A percentile compares a stretch with the other conserved stretches of the same genome.
Evolutionary conservation across 495 filamentous ascomycete genomes (phyloP).

Genomic region (Penicillium bialowiezense): DNA sequence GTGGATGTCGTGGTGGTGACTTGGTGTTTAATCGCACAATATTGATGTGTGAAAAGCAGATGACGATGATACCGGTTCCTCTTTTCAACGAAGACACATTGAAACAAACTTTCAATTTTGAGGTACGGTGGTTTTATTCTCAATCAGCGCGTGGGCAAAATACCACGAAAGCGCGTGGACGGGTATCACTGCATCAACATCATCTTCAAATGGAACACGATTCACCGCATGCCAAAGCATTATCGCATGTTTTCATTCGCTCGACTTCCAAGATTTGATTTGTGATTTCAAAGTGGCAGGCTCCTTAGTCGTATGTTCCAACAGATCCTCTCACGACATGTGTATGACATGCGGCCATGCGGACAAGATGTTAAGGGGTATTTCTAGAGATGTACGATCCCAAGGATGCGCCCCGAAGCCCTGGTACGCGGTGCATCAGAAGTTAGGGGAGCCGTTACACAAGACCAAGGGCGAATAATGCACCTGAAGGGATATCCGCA

Average conservation of each 20-base stretch:
- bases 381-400: not conserved
- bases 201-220: not conserved
- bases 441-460: conserved; percentile 3
- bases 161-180: conserved; percentile 1
- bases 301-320: not conserved
- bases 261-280: not conserved
- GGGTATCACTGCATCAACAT: not conserved
- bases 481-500: not conserved
- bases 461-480: not conserved
- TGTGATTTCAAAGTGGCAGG: not conserved
- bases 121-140: not conserved
- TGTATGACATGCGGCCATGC: conserved; percentile 5
- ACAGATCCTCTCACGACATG: not conserved
- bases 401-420: conserved; percentile 2
- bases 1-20: too few species aligned
- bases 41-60: too few species aligned
- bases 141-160: not conserved
- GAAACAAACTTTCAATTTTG: conserved; percentile 1
- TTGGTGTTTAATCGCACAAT: too few species aligned
- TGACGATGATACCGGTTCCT: too few species aligned
- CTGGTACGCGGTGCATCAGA: conserved; percentile 1
- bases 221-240: not conserved
- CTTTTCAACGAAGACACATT: not conserved
- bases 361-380: not conserved
- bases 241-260: not conserved